Percentiles rank a stretch among this genome's conserved stretches.
phyloP scores from a whole-genome alignment of 805 yeast species.

The Candida caryicola region DNA sequence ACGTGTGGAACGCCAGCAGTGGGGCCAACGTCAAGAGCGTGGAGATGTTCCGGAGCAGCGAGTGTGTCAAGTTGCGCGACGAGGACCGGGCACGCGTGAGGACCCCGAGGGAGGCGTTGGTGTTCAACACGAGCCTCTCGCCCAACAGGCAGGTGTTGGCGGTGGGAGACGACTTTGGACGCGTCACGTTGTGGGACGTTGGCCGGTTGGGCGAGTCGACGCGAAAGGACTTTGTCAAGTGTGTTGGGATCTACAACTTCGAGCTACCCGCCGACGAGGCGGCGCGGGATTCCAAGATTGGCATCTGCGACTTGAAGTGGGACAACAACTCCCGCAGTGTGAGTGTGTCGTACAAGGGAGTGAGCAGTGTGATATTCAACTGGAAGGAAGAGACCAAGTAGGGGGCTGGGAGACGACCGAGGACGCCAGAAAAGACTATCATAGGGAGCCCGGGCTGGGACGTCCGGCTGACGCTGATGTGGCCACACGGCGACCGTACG shows the following conservation, averaged over 20 bases:
- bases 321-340: conserved; percentile 24
- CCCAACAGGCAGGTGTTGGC: conserved; percentile 49
- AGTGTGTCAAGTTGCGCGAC: conserved; percentile 19
- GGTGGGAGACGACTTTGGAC: conserved; percentile 66
- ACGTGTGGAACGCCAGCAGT: conserved; percentile 61
- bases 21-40: conserved; percentile 38
- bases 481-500: too few species aligned
- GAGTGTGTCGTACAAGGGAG: conserved; percentile 34
- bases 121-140: conserved; percentile 53
- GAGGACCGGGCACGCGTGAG: conserved; percentile 6
- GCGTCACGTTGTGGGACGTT: conserved; percentile 52
- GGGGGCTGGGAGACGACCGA: too few species aligned
- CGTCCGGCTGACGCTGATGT: too few species aligned
- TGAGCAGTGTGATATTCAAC: conserved; percentile 27
- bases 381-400: too few species aligned
- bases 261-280: conserved; percentile 10
- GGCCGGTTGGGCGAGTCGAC: conserved; percentile 9
- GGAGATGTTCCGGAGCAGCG: conserved; percentile 25
- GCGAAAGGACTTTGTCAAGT: conserved; percentile 17
- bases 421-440: too few species aligned
- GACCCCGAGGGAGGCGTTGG: conserved; percentile 48
- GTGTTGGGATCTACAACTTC: conserved; percentile 24
- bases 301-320: conserved; percentile 42
- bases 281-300: conserved; percentile 15
- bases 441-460: too few species aligned